A percentile compares a stretch with the other conserved stretches of the same genome.
These are phyloP conservation scores for Meira nashicola DNA, from an alignment of 1,284 basidiomycete species.

Conservation along the genomic window DNA sequence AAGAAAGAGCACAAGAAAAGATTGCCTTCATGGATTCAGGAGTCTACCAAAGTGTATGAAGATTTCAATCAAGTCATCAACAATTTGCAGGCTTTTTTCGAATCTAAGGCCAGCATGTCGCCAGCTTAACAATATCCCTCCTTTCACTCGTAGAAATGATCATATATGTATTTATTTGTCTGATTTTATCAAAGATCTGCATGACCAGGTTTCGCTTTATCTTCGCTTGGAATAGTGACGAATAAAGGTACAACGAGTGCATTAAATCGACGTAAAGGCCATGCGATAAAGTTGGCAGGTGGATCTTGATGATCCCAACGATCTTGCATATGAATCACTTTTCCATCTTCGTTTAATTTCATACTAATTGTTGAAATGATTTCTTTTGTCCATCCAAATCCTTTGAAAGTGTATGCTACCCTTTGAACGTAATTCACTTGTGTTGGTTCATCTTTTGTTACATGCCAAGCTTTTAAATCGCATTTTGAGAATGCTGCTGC, in stretches of 20 bases:
- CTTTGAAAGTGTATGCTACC: slow-evolving; percentile 55
- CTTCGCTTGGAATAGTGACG: too few species aligned
- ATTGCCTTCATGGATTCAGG: too few species aligned
- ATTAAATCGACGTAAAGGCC: neutral
- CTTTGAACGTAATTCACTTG: slow-evolving; percentile 58
- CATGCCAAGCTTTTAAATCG: slow-evolving; percentile 58
- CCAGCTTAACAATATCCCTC: too few species aligned
- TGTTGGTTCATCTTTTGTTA: slow-evolving; percentile 59
- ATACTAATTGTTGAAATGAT: slow-evolving; percentile 64
- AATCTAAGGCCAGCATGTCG: too few species aligned
- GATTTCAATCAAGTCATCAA: too few species aligned
- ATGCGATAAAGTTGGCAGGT: neutral
- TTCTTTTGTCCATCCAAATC: slow-evolving; percentile 58
- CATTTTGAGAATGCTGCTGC: slow-evolving; percentile 61
- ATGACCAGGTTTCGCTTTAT: too few species aligned
- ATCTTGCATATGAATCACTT: slow-evolving; percentile 62
- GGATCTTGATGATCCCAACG: slow-evolving; percentile 57
- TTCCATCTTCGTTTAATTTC: slow-evolving; percentile 63
- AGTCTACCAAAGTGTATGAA: too few species aligned
- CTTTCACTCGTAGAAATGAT: too few species aligned
- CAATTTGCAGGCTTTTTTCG: too few species aligned
- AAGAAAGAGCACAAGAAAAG: too few species aligned
- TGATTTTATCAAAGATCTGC: too few species aligned
- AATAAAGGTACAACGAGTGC: neutral
- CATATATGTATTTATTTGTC: too few species aligned